phyloP scores from a whole-genome alignment of 2,329 filamentous ascomycete genomes.

The Xylaria sp. region DNA sequence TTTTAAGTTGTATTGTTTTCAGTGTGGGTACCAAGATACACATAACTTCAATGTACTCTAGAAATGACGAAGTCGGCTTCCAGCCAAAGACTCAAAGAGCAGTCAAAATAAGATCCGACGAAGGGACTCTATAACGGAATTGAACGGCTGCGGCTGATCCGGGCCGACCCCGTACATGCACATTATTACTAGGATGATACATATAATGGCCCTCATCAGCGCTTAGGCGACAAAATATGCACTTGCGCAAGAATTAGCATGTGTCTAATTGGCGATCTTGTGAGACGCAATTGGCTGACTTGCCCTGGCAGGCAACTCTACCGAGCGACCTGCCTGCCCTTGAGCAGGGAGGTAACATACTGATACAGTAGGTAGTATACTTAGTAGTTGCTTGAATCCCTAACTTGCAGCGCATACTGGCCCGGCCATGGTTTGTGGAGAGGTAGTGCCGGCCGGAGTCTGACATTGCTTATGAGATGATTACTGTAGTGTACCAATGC shows the following conservation, averaged over 20 bases:
- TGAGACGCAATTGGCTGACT: not conserved
- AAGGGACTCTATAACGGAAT: not conserved
- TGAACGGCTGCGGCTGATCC: not conserved
- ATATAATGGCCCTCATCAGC: not conserved
- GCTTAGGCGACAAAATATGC: constrained; percentile 4
- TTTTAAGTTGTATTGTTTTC: not conserved
- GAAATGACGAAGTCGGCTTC: not conserved
- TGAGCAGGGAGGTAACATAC: not conserved
- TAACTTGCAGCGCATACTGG: not conserved
- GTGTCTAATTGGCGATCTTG: not conserved
- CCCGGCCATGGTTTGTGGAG: constrained; percentile 10
- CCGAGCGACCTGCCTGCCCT: not conserved
- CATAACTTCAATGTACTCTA: not conserved
- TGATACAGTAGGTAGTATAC: not conserved
- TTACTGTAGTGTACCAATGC: constrained; percentile 21
- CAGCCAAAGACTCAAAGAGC: not conserved
- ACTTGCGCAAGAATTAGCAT: not conserved
- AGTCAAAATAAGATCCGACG: constrained; percentile 8
- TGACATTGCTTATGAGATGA: constrained; percentile 27
- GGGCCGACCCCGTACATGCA: constrained; percentile 2
- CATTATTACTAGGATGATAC: not conserved
- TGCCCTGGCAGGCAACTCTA: not conserved
- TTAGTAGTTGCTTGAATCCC: not conserved
- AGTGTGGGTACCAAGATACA: not conserved
- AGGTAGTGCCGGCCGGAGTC: constrained; percentile 23